Conservation (phyloP, 495 filamentous ascomycete genomes). For the Cenococcum geophilum region DNA sequence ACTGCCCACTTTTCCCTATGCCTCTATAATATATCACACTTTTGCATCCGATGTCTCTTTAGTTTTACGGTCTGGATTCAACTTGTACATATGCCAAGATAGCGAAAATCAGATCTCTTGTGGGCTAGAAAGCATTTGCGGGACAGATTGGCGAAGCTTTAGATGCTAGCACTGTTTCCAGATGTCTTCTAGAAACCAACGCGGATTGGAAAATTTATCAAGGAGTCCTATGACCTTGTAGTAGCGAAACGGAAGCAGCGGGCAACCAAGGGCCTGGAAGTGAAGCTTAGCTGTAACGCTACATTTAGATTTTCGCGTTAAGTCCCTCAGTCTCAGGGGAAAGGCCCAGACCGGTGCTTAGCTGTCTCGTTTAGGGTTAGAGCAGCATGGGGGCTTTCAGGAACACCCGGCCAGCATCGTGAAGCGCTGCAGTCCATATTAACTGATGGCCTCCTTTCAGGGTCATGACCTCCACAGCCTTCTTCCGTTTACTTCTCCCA, state of each 20-base stretch:
- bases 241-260: no score
- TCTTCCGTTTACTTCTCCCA: background rate
- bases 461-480: background rate
- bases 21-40: conserved; percentile 9
- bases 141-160: no score
- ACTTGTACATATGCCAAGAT: conserved; percentile 2
- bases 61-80: background rate
- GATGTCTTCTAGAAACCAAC: no score
- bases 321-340: background rate
- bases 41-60: background rate
- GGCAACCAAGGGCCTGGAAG: no score
- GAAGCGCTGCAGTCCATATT: conserved; percentile 1
- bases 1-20: conserved; percentile 1
- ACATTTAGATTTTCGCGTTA: background rate
- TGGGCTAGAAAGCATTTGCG: no score
- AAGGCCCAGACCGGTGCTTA: background rate
- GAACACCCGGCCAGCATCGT: conserved; percentile 5
- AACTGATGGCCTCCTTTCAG: background rate
- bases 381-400: background rate
- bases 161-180: no score
- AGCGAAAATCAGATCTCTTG: background rate
- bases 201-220: no score
- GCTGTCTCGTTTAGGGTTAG: background rate
- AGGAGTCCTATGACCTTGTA: no score
- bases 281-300: no score